A percentile compares a stretch with the other conserved stretches of the same genome.
phyloP scores from a whole-genome alignment of 2,329 filamentous ascomycete genomes.

The Cryphonectria carpinicola region DNA sequence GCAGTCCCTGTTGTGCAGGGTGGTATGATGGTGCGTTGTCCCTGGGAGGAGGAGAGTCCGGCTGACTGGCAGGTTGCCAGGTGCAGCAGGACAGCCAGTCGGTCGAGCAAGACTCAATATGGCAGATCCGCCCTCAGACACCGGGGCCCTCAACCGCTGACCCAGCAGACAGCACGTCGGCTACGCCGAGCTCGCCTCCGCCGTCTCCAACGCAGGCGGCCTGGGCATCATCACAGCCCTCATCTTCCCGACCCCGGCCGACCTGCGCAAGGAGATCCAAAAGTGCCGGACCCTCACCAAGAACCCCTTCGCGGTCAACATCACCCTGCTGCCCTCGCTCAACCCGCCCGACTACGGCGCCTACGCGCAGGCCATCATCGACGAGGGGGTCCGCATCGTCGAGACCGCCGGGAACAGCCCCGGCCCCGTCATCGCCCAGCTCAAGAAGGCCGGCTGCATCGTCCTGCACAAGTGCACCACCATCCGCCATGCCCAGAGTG shows the following conservation, averaged over 20 bases:
- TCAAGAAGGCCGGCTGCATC: slow-evolving; percentile 74
- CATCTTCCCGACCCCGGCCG: slow-evolving; percentile 90
- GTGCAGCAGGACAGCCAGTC: neutral
- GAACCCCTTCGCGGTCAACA: slow-evolving; percentile 88
- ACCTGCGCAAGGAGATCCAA: slow-evolving; percentile 90
- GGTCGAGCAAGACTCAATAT: neutral
- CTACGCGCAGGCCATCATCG: slow-evolving; percentile 90
- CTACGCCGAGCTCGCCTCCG: slow-evolving; percentile 76
- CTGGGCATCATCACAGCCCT: slow-evolving; percentile 84
- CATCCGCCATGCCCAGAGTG: slow-evolving; percentile 88
- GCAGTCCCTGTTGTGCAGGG: slow-evolving; percentile 81
- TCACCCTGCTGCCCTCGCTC: slow-evolving; percentile 89
- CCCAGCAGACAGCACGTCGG: slow-evolving; percentile 68
- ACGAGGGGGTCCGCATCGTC: slow-evolving; percentile 88
- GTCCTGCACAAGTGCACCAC: slow-evolving; percentile 96
- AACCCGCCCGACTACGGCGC: slow-evolving; percentile 90
- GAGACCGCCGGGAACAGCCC: slow-evolving; percentile 68
- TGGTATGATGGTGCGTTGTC: slow-evolving; percentile 62
- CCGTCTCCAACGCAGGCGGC: slow-evolving; percentile 81
- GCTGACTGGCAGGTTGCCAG: slow-evolving; percentile 26
- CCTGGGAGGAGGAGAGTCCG: no score
- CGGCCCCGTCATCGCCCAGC: slow-evolving; percentile 84
- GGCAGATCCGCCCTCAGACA: no score
- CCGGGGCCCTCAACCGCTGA: neutral
- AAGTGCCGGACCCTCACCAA: slow-evolving; percentile 79